phyloP scores from a whole-genome alignment of 2,329 filamentous ascomycete species.

The Cladophialophora exuberans region DNA sequence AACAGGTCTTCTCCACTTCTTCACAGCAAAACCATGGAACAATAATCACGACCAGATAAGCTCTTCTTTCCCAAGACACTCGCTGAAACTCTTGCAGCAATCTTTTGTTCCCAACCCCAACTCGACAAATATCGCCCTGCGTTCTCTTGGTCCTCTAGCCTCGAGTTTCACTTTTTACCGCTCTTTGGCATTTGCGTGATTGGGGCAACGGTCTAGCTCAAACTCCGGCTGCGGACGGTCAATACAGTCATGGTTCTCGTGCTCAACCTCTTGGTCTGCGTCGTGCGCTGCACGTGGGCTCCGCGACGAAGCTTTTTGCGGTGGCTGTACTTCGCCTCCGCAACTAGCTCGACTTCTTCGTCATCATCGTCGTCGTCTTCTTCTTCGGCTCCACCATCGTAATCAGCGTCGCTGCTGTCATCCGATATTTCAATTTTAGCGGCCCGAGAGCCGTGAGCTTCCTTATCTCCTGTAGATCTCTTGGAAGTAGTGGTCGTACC shows the following conservation, averaged over 20 bases:
- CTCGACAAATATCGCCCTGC: neutral
- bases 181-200: neutral
- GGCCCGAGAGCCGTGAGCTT: neutral
- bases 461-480: no score
- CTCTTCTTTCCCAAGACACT: no score
- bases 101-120: no score
- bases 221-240: slow-evolving; percentile 11
- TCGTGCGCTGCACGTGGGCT: no score
- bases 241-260: slow-evolving; percentile 4
- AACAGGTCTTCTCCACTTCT: no score
- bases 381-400: neutral
- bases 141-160: neutral
- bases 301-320: neutral
- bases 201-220: slow-evolving; percentile 13
- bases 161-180: neutral
- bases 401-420: neutral
- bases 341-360: slow-evolving; percentile 9
- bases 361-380: neutral
- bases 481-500: no score
- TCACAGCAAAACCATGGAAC: no score
- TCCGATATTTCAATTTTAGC: neutral
- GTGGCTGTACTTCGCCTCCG: neutral
- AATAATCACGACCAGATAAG: no score
- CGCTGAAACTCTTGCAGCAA: no score
- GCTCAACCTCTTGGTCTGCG: neutral